Evolutionary conservation across 305 asterid genomes (phyloP).

Genomic region (Fraxinus floribunda): DNA sequence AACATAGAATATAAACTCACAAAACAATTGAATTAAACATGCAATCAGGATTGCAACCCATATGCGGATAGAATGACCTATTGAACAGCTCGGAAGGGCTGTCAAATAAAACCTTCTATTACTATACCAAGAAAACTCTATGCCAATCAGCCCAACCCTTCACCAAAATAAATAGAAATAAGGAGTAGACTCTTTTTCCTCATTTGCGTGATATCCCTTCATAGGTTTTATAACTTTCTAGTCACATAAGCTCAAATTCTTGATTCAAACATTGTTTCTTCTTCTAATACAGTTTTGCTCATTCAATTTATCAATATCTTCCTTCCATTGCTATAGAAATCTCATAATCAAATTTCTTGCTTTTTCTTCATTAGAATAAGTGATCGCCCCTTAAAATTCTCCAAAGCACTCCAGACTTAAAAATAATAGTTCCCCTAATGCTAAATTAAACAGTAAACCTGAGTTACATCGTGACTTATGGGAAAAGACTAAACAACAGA

Average conservation of each 20-base stretch:
- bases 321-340: neutral
- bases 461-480: neutral
- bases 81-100: neutral
- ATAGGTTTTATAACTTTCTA: neutral
- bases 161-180: neutral
- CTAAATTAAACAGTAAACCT: neutral
- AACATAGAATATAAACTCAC: slow-evolving; percentile 15
- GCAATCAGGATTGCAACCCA: neutral
- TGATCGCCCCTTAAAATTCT: neutral
- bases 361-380: neutral
- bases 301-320: neutral
- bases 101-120: neutral
- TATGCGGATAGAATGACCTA: neutral
- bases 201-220: neutral
- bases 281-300: neutral
- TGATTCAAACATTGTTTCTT: neutral
- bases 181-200: neutral
- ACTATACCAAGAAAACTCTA: neutral
- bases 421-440: neutral
- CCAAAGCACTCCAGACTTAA: neutral
- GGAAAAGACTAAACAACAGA: neutral
- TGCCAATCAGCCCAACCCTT: neutral
- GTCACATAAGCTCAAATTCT: neutral
- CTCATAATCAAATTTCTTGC: neutral
- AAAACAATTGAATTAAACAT: neutral